These are phyloP conservation scores for Pilobolus umbonatus DNA, from an alignment of 192 early-diverging fungal species.

Conservation along the genomic window DNA sequence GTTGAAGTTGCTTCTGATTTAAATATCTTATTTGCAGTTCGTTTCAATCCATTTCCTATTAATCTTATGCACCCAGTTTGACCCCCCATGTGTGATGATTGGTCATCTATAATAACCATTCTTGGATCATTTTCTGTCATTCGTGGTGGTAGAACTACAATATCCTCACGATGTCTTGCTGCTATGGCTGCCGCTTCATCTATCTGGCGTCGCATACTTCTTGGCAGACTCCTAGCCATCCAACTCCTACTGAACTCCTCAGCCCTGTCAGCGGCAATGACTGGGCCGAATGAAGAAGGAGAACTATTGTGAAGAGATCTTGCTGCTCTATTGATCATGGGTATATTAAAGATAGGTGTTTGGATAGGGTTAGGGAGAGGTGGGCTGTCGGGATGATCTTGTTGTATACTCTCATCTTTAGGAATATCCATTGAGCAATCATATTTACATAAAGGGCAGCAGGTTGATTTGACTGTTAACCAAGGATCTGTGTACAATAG, in stretches of 20 bases:
- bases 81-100: no score
- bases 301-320: not conserved
- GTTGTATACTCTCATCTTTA: not conserved
- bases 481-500: slow-evolving; percentile 42
- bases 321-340: slow-evolving; percentile 3
- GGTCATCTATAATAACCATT: no score
- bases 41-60: no score
- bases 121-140: no score
- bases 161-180: not conserved
- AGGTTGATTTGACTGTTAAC: slow-evolving; percentile 48
- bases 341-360: slow-evolving; percentile 4
- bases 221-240: slow-evolving; percentile 33
- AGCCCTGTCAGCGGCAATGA: slow-evolving; percentile 19
- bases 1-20: no score
- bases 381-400: not conserved
- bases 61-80: no score
- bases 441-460: slow-evolving; percentile 51
- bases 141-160: slow-evolving; percentile 19
- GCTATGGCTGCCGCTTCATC: slow-evolving; percentile 2
- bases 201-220: slow-evolving; percentile 33
- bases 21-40: no score
- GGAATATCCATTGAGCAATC: slow-evolving; percentile 34
- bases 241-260: slow-evolving; percentile 29
- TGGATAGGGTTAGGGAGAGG: not conserved
- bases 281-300: slow-evolving; percentile 23